Evolutionary conservation across 495 filamentous ascomycete genomes (phyloP).

Genomic region (Aspergillus leporis): DNA sequence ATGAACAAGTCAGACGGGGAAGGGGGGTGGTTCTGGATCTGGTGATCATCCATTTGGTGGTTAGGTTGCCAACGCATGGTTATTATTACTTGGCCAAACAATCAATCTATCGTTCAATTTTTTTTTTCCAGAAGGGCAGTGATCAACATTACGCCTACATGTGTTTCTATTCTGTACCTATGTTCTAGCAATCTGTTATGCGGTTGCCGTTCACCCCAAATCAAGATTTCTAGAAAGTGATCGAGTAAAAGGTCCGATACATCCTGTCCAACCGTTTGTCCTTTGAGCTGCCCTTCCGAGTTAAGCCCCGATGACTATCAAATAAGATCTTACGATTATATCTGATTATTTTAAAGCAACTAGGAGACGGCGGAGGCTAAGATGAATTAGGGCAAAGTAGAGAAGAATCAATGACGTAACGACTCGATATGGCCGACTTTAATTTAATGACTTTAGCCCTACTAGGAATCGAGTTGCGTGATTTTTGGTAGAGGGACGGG

Average conservation of each 20-base stretch:
- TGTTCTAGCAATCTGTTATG: too few species aligned
- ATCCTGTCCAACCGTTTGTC: background rate
- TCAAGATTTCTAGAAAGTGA: background rate
- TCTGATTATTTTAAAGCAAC: background rate
- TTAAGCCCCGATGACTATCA: background rate
- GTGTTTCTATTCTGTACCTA: too few species aligned
- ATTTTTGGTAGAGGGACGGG: too few species aligned
- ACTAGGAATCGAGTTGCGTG: too few species aligned
- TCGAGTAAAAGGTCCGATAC: background rate
- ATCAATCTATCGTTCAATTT: too few species aligned
- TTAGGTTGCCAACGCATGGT: background rate
- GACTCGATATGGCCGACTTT: background rate
- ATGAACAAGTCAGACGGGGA: background rate
- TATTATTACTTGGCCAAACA: background rate
- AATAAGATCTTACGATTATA: background rate
- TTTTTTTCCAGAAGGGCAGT: background rate
- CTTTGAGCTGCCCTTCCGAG: background rate
- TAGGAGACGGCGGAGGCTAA: background rate
- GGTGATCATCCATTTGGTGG: background rate
- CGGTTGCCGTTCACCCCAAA: too few species aligned
- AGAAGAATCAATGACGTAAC: background rate
- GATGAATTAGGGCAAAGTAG: background rate
- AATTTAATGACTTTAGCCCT: background rate
- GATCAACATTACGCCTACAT: background rate
- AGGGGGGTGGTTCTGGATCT: background rate